Evolutionary conservation across 225 moss, liverwort and hornwort genomes (phyloP), one percentile per base, ranked within the genome.

Genomic region (Pleurozium schreberi): DNA sequence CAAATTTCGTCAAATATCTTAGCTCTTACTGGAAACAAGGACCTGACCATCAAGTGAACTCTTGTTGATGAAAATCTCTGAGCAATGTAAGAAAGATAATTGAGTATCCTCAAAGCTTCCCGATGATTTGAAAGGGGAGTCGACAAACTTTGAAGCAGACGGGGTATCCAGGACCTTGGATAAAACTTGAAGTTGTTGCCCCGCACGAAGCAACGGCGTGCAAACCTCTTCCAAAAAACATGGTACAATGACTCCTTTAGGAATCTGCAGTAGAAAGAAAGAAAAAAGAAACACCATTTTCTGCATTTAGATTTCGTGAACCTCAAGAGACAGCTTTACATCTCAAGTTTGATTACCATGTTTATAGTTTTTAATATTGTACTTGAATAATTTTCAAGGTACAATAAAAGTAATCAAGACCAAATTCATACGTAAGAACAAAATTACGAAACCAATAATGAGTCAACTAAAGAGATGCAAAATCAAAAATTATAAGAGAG

Each of bases 141-240:
- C 91, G 50, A 92, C 92, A 90, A 99, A 92, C 87, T 96, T 94
- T 74, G 95, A 92, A 80, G 95, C 93, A 89, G 95, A 92, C 78
- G 90, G 92, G 85, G 93, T 96, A 83, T 97, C 93, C 81, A 96
- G 90, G 67, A 99, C 89, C 93, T 95, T 99, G 89, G 96, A 95
- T 80, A 97, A 94, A 78, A 99, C 96, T 91, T 96, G 96, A 85
- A 99, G 93, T 85, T 99, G 99, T 90, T 99, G 96, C 43, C 99
- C 97, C 67, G 99, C 99, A 92, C 97, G 93, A 92, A 99, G 94
- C 84, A 99, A 86, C 21, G 94, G 96, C 63, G 91, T 95, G 84
- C 95, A 94, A 61, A 99, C 95, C 70, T 94, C 93, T 93, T 96
- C 93, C 92, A 99, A 82, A 90, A 99, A 99, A 92, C 92, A 92